Conservation (phyloP, 2,329 filamentous ascomycete species). For the Fusarium gaditjirri region DNA sequence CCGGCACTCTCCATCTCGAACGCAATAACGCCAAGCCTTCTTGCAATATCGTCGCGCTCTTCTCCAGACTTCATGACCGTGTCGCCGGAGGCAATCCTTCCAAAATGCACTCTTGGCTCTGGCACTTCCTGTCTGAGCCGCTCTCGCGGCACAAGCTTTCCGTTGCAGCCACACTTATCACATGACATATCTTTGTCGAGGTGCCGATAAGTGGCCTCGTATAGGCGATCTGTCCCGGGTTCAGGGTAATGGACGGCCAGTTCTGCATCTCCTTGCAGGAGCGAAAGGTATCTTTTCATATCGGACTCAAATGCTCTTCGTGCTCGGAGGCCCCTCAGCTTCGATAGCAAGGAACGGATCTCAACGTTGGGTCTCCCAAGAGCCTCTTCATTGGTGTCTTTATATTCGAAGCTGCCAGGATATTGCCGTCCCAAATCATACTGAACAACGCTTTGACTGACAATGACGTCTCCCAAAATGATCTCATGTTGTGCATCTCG, state of each 20-base stretch:
- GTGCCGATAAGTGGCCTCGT: not conserved
- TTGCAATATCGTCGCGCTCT: constrained; percentile 48
- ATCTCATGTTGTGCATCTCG: not conserved
- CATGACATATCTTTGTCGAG: not conserved
- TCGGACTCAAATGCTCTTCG: not conserved
- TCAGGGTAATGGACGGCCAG: not conserved
- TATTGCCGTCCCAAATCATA: not conserved
- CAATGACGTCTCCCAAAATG: not conserved
- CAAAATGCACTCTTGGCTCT: not conserved
- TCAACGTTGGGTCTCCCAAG: not conserved
- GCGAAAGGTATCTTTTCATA: not conserved
- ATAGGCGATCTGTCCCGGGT: not conserved
- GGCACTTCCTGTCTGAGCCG: not conserved
- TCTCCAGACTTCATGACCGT: constrained; percentile 51
- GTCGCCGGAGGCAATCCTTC: constrained; percentile 49
- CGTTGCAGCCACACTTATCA: not conserved
- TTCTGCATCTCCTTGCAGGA: not conserved
- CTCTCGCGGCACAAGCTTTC: not conserved
- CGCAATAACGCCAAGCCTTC: constrained; percentile 28
- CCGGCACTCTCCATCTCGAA: constrained; percentile 30
- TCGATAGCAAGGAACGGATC: not conserved
- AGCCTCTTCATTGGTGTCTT: not conserved
- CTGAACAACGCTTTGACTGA: not conserved
- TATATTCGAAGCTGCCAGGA: not conserved
- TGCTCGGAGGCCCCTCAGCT: not conserved